phyloP scores from a whole-genome alignment of 768 basidiomycete species.

The Serendipita sp. region DNA sequence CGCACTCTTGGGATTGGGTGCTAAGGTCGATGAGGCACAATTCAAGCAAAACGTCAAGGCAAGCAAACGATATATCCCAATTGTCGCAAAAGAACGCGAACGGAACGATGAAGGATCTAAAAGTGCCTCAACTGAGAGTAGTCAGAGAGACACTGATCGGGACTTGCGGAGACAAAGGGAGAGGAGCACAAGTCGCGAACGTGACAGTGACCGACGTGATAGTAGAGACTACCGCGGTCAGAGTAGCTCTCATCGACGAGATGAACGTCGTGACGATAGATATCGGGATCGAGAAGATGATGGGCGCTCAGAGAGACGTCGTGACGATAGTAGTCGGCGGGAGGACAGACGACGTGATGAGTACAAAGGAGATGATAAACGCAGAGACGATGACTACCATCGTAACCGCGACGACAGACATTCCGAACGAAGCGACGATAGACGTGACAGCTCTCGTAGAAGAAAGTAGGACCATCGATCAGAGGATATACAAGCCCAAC shows the following conservation, averaged over 20 bases:
- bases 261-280: neutral
- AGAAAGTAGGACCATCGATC: too few relatives aligned
- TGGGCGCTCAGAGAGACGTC: neutral
- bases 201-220: neutral
- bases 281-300: neutral
- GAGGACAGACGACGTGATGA: neutral
- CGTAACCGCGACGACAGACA: neutral
- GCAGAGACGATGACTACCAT: neutral
- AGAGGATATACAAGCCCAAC: too few relatives aligned
- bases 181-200: slow-evolving; percentile 16
- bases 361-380: neutral
- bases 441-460: too few relatives aligned
- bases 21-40: slow-evolving; percentile 34
- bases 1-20: slow-evolving; percentile 80
- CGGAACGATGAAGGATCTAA: slow-evolving; percentile 30
- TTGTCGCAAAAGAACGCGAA: slow-evolving; percentile 52
- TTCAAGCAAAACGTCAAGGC: slow-evolving; percentile 25
- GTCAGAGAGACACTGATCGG: slow-evolving; percentile 13
- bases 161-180: slow-evolving; percentile 10
- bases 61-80: slow-evolving; percentile 69
- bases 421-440: neutral
- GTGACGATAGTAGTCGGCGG: neutral
- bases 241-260: neutral
- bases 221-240: neutral
- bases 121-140: slow-evolving; percentile 23